Base-by-base conservation (phyloP, 2,329 filamentous ascomycete genomes). In the Penicillium paneum region DNA sequence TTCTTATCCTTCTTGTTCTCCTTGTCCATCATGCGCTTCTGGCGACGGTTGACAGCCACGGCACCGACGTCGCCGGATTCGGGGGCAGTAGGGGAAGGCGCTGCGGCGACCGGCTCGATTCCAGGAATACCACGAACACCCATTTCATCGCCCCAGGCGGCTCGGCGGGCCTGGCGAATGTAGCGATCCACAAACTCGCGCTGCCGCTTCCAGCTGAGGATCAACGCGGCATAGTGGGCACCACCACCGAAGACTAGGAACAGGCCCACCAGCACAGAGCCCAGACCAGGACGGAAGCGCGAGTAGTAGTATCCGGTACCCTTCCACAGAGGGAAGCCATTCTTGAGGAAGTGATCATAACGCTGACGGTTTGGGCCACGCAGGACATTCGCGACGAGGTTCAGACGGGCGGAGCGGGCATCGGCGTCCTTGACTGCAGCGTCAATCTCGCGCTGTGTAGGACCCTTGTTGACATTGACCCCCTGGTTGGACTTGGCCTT, bases 241-340 rank as follows among this genome's bases (percentile, higher is more conserved):
- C 80, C 89, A 59, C 94, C 94, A 54, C 92, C 93, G 48, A 89
- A 84, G 49, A 90, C 83, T 59, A 96, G 72, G 74, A 97, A 91
- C 38, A 96, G 77, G 44, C 93, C 92, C 26, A 87, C 57, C 48
- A 97, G 74, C 42, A 96, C 94, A 13, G 89, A 89, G 55, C 90
- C 91, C 41, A 97, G 79, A 8, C 94, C 94, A 1, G 94, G 94
- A 19, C 94, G 85, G 81, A 93, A 97, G 54, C 94, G 87, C 67
- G 86, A 86, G 79, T 99, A 99, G 82, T 97, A 99, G 82, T 99
- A 99, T 59, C 94, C 93, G 41, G 93, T 97, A 55, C 94, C 94
- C 78, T 93, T 92, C 94, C 94, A 99, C 52, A 84, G 85, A 31
- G 94, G 94, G 78, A 99, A 99, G 58, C 94, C 94, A 74, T 97